Percentiles rank a stretch among this genome's conserved stretches.
These are phyloP conservation scores for Cadophora luteo-olivacea DNA, from an alignment of 2,329 filamentous ascomycete genomes.

Conservation along the genomic window DNA sequence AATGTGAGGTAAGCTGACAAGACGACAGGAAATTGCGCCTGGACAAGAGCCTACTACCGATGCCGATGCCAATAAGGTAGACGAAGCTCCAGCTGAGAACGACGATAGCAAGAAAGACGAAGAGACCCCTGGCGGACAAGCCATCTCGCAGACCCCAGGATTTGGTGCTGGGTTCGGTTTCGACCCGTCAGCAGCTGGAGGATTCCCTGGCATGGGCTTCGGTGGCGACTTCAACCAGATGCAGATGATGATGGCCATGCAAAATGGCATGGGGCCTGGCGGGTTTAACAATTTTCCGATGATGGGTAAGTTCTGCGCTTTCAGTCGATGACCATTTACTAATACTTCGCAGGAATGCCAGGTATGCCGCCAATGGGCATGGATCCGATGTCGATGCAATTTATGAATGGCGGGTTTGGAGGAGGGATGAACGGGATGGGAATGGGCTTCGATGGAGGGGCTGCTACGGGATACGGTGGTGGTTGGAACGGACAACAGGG, in stretches of 20 bases:
- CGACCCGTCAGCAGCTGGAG: conserved; percentile 46
- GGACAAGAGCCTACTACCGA: conserved; percentile 42
- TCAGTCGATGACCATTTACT: background rate
- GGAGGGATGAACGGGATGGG: conserved; percentile 80
- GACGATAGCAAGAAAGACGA: conserved; percentile 28
- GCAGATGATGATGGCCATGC: conserved; percentile 82
- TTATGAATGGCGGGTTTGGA: conserved; percentile 80
- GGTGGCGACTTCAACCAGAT: conserved; percentile 73
- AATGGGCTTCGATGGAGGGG: conserved; percentile 71
- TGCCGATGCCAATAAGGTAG: conserved; percentile 31
- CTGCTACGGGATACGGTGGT: conserved; percentile 70
- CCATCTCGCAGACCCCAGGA: conserved; percentile 28
- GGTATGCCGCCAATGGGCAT: conserved; percentile 86
- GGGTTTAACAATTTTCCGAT: conserved; percentile 70
- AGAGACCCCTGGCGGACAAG: conserved; percentile 32
- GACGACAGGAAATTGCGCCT: conserved; percentile 42
- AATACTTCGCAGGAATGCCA: conserved; percentile 44
- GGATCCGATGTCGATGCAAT: conserved; percentile 80
- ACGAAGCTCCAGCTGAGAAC: conserved; percentile 30
- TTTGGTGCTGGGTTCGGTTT: conserved; percentile 51
- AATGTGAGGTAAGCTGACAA: conserved; percentile 29
- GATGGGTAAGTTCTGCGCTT: conserved; percentile 75
- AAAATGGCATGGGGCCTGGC: conserved; percentile 66
- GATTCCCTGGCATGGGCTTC: conserved; percentile 54
- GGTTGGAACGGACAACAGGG: conserved; percentile 82